These are phyloP conservation scores for Berberis thunbergii DNA, from an alignment of 164 flowering plant species.

Conservation along the genomic window DNA sequence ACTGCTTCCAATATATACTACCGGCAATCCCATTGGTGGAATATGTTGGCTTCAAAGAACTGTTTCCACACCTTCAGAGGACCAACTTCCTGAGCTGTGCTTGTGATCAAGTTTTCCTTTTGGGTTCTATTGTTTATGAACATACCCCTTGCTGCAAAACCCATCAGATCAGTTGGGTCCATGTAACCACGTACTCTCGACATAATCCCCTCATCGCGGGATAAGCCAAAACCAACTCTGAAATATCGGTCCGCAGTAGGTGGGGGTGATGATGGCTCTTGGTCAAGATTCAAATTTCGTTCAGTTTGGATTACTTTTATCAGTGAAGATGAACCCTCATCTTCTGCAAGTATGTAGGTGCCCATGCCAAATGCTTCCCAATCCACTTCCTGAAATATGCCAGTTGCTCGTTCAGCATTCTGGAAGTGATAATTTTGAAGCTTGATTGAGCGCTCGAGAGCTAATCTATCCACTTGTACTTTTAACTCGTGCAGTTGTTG, in stretches of 20 bases:
- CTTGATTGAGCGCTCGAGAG: conserved; percentile 31
- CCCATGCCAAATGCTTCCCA: conserved; percentile 83
- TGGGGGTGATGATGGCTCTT: conserved; percentile 8
- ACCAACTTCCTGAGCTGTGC: conserved; percentile 10
- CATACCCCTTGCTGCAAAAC: conserved; percentile 78
- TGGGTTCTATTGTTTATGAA: conserved; percentile 23
- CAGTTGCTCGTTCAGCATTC: conserved; percentile 34
- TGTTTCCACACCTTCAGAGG: conserved; percentile 74
- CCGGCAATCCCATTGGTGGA: conserved; percentile 22
- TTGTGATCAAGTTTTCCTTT: conserved; percentile 6
- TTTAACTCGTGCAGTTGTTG: conserved; percentile 47
- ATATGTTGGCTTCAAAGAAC: conserved; percentile 45
- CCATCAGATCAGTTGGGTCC: conserved; percentile 55
- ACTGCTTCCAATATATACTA: not conserved
- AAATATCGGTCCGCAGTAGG: conserved; percentile 18
- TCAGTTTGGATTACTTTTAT: conserved; percentile 12
- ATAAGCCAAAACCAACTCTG: conserved; percentile 24
- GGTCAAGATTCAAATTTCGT: conserved; percentile 4
- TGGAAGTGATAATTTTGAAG: conserved; percentile 12
- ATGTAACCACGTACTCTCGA: conserved; percentile 55
- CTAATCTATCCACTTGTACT: conserved; percentile 60
- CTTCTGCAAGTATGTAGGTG: conserved; percentile 16
- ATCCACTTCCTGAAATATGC: conserved; percentile 59
- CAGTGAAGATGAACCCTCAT: conserved; percentile 10
- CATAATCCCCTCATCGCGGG: conserved; percentile 42